Evolutionary conservation across 148 eudicot species (phyloP).

Genomic region (Suaeda aralocaspica): DNA sequence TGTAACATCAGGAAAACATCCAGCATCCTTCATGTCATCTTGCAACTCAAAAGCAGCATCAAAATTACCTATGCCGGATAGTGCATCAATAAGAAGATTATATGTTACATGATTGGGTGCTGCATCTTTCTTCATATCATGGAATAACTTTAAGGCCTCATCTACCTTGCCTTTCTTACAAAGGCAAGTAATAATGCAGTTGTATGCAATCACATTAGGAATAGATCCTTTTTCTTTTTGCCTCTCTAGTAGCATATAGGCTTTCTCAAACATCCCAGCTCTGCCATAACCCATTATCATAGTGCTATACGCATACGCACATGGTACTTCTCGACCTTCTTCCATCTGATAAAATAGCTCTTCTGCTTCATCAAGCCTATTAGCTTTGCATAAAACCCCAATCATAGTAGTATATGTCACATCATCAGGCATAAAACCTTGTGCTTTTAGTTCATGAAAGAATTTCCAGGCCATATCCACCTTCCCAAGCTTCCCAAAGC

Average conservation of each 20-base stretch:
- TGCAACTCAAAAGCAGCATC: constrained; percentile 66
- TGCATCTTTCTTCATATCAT: constrained; percentile 80
- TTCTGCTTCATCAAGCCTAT: constrained; percentile 74
- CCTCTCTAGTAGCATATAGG: constrained; percentile 68
- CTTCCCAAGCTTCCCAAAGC: constrained; percentile 91
- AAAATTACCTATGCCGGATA: constrained; percentile 56
- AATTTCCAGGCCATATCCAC: constrained; percentile 99
- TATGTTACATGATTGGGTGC: constrained; percentile 67
- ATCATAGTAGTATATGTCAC: constrained; percentile 94
- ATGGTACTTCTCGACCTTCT: constrained; percentile 61
- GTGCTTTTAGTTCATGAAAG: constrained; percentile 78
- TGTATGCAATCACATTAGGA: constrained; percentile 87
- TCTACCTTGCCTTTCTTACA: constrained; percentile 65
- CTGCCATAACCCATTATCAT: constrained; percentile 98
- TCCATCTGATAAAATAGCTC: constrained; percentile 89
- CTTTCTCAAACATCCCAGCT: constrained; percentile 79
- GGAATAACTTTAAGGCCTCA: constrained; percentile 59
- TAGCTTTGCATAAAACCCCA: constrained; percentile 74
- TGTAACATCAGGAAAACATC: constrained; percentile 58
- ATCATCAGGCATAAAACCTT: constrained; percentile 79
- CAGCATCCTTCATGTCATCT: constrained; percentile 65
- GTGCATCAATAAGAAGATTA: constrained; percentile 78
- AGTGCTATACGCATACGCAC: constrained; percentile 96
- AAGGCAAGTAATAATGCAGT: constrained; percentile 79
- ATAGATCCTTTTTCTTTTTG: constrained; percentile 82